A percentile compares a stretch with the other conserved stretches of the same genome.
Evolutionary conservation across 768 basidiomycete genomes (phyloP).

Genomic region (Hortiboletus campestris): DNA sequence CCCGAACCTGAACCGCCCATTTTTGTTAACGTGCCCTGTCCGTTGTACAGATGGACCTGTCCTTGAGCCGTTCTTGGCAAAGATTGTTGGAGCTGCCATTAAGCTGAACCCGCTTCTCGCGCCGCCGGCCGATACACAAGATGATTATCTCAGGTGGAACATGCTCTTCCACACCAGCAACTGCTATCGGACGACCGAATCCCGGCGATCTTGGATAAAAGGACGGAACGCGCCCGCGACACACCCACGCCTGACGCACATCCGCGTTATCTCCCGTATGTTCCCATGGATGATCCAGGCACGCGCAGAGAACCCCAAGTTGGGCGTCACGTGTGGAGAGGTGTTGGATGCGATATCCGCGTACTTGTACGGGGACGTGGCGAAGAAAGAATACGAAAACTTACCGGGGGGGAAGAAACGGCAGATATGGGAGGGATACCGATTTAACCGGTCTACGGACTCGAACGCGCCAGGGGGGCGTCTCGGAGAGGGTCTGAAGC

Average conservation of each 20-base stretch:
- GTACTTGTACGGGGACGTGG: slow-evolving; percentile 50
- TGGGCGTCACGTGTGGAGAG: slow-evolving; percentile 68
- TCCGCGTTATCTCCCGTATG: slow-evolving; percentile 51
- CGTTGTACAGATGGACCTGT: slow-evolving; percentile 62
- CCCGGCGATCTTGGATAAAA: slow-evolving; percentile 59
- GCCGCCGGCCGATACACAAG: slow-evolving; percentile 42
- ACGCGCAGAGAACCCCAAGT: slow-evolving; percentile 39
- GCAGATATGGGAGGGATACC: slow-evolving; percentile 51
- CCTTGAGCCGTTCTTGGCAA: slow-evolving; percentile 56
- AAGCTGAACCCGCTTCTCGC: slow-evolving; percentile 61
- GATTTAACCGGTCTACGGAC: slow-evolving; percentile 62
- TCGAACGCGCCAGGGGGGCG: slow-evolving; percentile 67
- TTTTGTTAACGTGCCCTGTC: slow-evolving; percentile 12
- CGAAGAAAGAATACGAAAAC: slow-evolving; percentile 50
- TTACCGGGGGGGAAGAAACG: slow-evolving; percentile 38
- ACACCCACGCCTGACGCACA: slow-evolving; percentile 52
- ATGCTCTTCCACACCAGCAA: slow-evolving; percentile 65
- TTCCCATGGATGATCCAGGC: slow-evolving; percentile 59
- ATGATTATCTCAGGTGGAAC: slow-evolving; percentile 67
- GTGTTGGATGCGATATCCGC: slow-evolving; percentile 54
- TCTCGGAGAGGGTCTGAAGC: slow-evolving; percentile 59
- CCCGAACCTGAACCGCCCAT: too few relatives aligned
- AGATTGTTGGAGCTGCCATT: slow-evolving; percentile 46
- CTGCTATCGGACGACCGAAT: slow-evolving; percentile 63
- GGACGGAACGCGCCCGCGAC: slow-evolving; percentile 68